Conservation (phyloP, 2,329 filamentous ascomycete species). For the Orbilia ellipsospora region DNA sequence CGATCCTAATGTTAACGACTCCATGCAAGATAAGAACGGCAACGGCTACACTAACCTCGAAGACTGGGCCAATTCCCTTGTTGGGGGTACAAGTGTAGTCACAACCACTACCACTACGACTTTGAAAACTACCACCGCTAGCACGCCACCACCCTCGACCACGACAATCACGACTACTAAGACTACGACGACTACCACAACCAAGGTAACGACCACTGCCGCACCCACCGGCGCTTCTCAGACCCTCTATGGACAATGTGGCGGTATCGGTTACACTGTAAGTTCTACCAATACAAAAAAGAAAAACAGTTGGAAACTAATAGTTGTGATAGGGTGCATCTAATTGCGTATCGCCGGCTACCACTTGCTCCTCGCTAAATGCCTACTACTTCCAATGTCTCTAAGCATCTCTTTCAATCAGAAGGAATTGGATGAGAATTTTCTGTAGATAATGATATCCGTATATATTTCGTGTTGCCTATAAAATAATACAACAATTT, state of each 20-base stretch:
- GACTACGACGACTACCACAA: constrained; percentile 10
- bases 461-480: constrained; percentile 20
- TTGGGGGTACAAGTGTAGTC: constrained; percentile 54
- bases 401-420: not conserved
- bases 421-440: not conserved
- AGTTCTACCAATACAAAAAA: constrained; percentile 1
- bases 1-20: constrained; percentile 62
- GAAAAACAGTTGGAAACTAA: constrained; percentile 2
- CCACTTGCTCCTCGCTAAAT: constrained; percentile 29
- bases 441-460: constrained; percentile 14
- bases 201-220: constrained; percentile 4
- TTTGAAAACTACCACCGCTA: constrained; percentile 17
- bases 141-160: constrained; percentile 10
- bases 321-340: constrained; percentile 30
- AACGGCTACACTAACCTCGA: constrained; percentile 66
- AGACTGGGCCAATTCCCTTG: constrained; percentile 67
- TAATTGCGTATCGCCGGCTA: constrained; percentile 36
- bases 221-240: constrained; percentile 23
- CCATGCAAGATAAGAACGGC: constrained; percentile 63
- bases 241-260: constrained; percentile 42
- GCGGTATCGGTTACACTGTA: constrained; percentile 43
- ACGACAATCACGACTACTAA: constrained; percentile 23
- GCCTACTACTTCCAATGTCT: constrained; percentile 41
- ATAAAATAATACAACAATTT: not conserved
- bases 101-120: constrained; percentile 43